phyloP scores from a whole-genome alignment of 345 rosid species.

The Arabidopsis arenosa region DNA sequence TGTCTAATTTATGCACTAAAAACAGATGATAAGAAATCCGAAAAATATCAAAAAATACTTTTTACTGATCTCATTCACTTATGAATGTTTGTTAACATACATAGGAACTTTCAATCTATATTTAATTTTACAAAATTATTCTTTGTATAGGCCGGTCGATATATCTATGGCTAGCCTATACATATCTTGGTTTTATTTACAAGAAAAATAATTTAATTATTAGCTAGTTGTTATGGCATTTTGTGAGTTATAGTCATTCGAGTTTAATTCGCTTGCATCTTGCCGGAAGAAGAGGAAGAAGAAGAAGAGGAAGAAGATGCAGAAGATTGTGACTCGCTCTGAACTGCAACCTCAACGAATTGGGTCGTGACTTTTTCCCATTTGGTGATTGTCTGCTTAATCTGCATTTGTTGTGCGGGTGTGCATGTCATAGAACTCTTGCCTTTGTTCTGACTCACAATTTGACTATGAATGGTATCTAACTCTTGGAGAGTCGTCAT shows the following conservation, averaged over 20 bases:
- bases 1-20: not conserved
- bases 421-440: conserved; percentile 25
- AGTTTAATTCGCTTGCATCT: not conserved
- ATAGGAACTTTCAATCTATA: not conserved
- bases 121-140: not conserved
- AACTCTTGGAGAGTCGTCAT: conserved; percentile 31
- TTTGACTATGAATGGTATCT: conserved; percentile 20
- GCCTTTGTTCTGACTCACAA: conserved; percentile 13
- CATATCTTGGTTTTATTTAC: conserved; percentile 26
- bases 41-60: not conserved
- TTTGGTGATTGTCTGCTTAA: conserved; percentile 38
- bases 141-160: not conserved
- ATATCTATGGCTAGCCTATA: conserved; percentile 5
- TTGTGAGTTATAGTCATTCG: not conserved
- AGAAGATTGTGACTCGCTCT: conserved; percentile 5
- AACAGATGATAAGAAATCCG: not conserved
- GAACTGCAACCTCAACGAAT: conserved; percentile 32
- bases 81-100: conserved; percentile 1
- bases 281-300: not conserved
- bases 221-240: conserved; percentile 7
- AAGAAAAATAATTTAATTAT: conserved; percentile 9
- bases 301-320: not conserved
- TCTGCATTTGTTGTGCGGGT: conserved; percentile 20
- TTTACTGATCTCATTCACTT: not conserved
- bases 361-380: conserved; percentile 44